These are phyloP conservation scores for Oryza rufipogon DNA, from an alignment of 176 grass and related monocot genomes.

Conservation along the genomic window DNA sequence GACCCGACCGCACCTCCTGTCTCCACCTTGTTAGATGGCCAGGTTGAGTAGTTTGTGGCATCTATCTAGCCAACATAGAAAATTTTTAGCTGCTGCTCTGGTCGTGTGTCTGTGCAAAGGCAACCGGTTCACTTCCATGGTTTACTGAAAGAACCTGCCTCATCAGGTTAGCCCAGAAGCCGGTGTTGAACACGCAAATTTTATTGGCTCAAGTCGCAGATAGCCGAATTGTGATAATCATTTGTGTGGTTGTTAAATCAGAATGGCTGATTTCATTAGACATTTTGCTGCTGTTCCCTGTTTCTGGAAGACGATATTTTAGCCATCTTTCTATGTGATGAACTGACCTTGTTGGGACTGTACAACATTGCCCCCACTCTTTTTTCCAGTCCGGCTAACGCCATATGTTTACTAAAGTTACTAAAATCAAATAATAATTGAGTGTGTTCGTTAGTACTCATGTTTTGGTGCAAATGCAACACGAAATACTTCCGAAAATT, in stretches of 20 bases:
- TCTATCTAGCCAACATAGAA: constrained; percentile 1
- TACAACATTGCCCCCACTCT: too few species aligned
- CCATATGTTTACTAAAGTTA: too few species aligned
- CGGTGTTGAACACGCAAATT: neutral
- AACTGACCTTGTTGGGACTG: neutral
- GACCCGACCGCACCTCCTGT: neutral
- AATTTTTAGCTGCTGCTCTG: constrained; percentile 31
- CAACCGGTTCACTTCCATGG: constrained; percentile 9
- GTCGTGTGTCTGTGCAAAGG: constrained; percentile 1
- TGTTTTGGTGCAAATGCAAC: too few species aligned
- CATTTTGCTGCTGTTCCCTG: neutral
- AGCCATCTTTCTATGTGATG: neutral
- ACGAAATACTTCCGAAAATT: too few species aligned
- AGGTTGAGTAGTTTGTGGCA: constrained; percentile 21
- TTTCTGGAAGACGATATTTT: neutral
- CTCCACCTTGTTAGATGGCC: neutral
- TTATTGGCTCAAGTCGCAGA: neutral
- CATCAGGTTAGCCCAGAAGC: constrained; percentile 9
- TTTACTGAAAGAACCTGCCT: constrained; percentile 14
- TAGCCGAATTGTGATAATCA: neutral
- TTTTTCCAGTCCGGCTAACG: too few species aligned
- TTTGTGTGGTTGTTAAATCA: neutral
- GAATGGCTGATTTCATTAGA: constrained; percentile 12
- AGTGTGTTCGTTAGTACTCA: too few species aligned
- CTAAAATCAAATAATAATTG: too few species aligned